Percentiles rank a stretch among this genome's conserved stretches.
Evolutionary conservation across 1,284 basidiomycete genomes (phyloP).

Genomic region (Nidula niveotomentosa): DNA sequence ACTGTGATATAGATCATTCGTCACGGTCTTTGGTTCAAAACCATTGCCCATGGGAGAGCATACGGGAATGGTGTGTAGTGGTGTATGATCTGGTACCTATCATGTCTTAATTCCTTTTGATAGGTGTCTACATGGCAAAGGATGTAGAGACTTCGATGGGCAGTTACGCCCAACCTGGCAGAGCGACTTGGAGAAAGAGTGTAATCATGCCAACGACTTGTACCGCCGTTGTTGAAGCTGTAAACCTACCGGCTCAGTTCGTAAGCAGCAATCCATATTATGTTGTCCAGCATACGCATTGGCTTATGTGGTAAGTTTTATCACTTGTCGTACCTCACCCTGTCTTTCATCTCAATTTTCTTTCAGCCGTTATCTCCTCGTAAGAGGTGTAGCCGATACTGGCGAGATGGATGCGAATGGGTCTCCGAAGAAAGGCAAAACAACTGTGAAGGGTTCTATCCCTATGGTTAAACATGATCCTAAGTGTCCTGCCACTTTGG

Average conservation of each 20-base stretch:
- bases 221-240: conserved; percentile 59
- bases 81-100: not conserved
- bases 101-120: not conserved
- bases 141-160: conserved; percentile 48
- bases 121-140: conserved; percentile 65
- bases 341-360: not conserved
- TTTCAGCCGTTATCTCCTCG: conserved; percentile 58
- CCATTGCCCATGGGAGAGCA: conserved; percentile 48
- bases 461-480: conserved; percentile 46
- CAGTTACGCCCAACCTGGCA: conserved; percentile 33
- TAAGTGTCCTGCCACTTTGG: conserved; percentile 27
- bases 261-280: conserved; percentile 48
- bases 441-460: conserved; percentile 11
- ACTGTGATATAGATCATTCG: conserved; percentile 50
- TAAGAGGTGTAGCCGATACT: conserved; percentile 29
- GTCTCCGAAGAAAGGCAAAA: conserved; percentile 3
- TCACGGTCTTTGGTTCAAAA: conserved; percentile 61
- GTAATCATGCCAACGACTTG: conserved; percentile 39
- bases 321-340: not conserved
- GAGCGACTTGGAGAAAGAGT: conserved; percentile 47
- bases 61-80: conserved; percentile 52
- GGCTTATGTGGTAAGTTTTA: conserved; percentile 59
- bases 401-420: conserved; percentile 1
- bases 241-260: conserved; percentile 53
- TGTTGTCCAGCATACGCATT: conserved; percentile 57